Evolutionary conservation across 2,329 filamentous ascomycete species (phyloP).

Genomic region (Neonectria sp.): DNA sequence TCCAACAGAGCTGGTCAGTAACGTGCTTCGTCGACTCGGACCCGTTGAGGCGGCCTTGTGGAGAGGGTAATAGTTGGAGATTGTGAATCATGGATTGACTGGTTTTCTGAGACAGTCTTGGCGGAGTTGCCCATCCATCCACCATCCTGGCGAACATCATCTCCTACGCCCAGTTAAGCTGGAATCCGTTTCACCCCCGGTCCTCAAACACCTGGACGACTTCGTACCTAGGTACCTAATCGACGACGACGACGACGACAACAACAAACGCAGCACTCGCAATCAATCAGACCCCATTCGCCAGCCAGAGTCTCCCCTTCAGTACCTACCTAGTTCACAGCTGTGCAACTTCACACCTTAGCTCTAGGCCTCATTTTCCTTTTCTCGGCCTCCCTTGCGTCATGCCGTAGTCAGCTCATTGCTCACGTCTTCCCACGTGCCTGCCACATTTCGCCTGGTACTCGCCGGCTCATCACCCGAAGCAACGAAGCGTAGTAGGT

Average conservation of each 20-base stretch:
- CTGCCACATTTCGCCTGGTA: not conserved
- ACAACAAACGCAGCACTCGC: not conserved
- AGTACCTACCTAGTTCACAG: not conserved
- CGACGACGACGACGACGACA: not conserved
- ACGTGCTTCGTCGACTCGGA: not conserved
- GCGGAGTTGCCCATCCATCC: not conserved
- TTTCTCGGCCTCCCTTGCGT: conserved; percentile 17
- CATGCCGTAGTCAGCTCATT: not conserved
- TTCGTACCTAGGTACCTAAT: too few relatives aligned
- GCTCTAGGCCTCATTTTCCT: not conserved
- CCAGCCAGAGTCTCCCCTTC: not conserved
- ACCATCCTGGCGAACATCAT: not conserved
- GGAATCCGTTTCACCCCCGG: not conserved
- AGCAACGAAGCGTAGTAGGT: too few relatives aligned
- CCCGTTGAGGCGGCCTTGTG: not conserved
- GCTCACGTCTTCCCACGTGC: not conserved
- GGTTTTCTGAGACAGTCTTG: not conserved
- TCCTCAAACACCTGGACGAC: not conserved
- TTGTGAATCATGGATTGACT: not conserved
- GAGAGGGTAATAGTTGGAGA: not conserved
- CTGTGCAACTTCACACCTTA: not conserved
- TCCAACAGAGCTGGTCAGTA: not conserved
- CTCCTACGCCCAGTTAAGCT: not conserved
- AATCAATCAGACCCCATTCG: not conserved
- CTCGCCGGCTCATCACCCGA: not conserved